Evolutionary conservation across 768 basidiomycete species (phyloP).

Genomic region (Pulveroboletus ravenelii): DNA sequence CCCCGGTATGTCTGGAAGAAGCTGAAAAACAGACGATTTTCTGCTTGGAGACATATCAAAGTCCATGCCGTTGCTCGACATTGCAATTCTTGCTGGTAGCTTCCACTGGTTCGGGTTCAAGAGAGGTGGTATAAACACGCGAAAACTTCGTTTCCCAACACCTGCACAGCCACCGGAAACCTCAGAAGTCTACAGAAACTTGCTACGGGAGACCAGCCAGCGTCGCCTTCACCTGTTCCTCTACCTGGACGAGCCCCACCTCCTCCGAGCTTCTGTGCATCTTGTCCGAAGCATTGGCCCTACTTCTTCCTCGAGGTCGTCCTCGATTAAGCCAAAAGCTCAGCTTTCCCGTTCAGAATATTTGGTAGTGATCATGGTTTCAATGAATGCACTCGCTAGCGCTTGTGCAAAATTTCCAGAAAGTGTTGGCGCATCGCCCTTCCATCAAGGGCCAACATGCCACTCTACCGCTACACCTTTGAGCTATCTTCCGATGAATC

Average conservation of each 20-base stretch:
- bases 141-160: conserved; percentile 30
- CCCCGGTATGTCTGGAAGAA: neutral
- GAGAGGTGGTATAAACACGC: conserved; percentile 26
- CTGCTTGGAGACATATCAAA: conserved; percentile 56
- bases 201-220: no score
- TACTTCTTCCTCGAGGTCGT: no score
- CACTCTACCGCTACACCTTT: no score
- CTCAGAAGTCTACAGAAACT: neutral
- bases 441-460: no score
- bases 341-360: no score
- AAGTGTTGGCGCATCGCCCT: no score
- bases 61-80: conserved; percentile 57
- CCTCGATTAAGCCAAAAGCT: no score
- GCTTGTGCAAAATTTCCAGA: no score
- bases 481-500: no score
- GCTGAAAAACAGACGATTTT: conserved; percentile 49
- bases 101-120: conserved; percentile 9
- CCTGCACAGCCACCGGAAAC: conserved; percentile 21
- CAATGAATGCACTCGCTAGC: no score
- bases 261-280: conserved; percentile 48
- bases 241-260: conserved; percentile 52
- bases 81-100: conserved; percentile 16
- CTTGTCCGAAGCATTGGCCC: conserved; percentile 33
- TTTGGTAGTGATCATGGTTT: no score
- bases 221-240: conserved; percentile 42